A percentile compares a stretch with the other conserved stretches of the same genome.
Conservation (phyloP, 495 filamentous ascomycete genomes). For the Cercophora samala region DNA sequence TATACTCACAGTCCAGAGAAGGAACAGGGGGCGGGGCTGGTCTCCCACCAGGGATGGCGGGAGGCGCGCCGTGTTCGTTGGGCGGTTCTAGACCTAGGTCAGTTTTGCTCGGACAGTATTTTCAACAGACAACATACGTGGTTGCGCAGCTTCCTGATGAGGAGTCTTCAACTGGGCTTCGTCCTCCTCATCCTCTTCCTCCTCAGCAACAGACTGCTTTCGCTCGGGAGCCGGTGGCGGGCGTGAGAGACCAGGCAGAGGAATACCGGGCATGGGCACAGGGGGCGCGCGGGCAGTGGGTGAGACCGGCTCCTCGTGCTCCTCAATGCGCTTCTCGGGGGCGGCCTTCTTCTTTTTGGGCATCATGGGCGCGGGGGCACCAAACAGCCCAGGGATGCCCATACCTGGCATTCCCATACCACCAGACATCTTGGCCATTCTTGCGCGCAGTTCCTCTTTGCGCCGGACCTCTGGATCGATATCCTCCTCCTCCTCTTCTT, state of each 20-base stretch:
- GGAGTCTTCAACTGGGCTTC: constrained; percentile 31
- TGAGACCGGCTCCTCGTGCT: constrained; percentile 45
- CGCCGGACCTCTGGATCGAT: constrained; percentile 84
- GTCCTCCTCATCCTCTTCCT: constrained; percentile 42
- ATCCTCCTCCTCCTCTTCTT: constrained; percentile 85
- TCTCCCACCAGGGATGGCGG: constrained; percentile 61
- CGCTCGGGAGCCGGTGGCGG: constrained; percentile 30
- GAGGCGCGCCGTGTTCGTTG: constrained; percentile 40
- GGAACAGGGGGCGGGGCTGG: constrained; percentile 68
- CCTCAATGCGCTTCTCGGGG: constrained; percentile 44
- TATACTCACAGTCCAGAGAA: constrained; percentile 57
- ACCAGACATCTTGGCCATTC: constrained; percentile 98
- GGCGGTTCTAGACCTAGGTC: constrained; percentile 37
- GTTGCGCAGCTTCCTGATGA: constrained; percentile 40
- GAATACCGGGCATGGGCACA: constrained; percentile 64
- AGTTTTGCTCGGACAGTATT: constrained; percentile 24
- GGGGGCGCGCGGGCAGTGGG: constrained; percentile 58
- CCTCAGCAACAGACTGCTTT: constrained; percentile 35
- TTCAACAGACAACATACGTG: constrained; percentile 45
- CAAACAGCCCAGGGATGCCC: constrained; percentile 68
- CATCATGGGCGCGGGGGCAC: constrained; percentile 48
- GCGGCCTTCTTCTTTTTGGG: constrained; percentile 65
- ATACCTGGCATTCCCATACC: constrained; percentile 97
- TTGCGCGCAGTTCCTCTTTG: constrained; percentile 81
- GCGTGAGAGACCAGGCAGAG: constrained; percentile 67